These are phyloP conservation scores for Bruguiera gymnorhiza DNA, from an alignment of 345 rosid genomes.

Conservation along the genomic window DNA sequence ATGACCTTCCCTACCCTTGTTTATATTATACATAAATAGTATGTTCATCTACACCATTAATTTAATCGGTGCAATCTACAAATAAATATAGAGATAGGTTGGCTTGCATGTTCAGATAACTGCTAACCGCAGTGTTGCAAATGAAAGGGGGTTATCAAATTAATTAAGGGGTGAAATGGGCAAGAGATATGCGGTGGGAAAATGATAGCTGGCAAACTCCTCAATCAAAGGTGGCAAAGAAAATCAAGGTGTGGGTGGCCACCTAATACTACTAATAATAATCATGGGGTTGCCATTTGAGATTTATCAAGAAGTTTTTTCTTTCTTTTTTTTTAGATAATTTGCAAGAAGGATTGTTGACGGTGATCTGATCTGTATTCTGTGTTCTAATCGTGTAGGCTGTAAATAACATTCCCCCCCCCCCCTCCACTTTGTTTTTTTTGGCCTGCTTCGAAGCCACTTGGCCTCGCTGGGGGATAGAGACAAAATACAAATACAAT, in stretches of 20 bases:
- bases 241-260: conserved; percentile 13
- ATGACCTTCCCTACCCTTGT: background rate
- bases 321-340: no score
- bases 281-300: background rate
- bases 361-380: conserved; percentile 1
- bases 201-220: conserved; percentile 39
- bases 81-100: background rate
- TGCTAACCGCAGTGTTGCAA: background rate
- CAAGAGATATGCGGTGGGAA: conserved; percentile 1
- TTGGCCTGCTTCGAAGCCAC: no score
- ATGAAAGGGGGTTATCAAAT: background rate
- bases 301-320: background rate
- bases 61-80: no score
- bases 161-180: conserved; percentile 15
- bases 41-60: no score
- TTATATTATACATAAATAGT: no score
- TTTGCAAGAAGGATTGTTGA: background rate
- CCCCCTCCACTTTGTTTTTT: no score
- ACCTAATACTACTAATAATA: background rate
- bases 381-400: no score
- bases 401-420: no score
- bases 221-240: conserved; percentile 23
- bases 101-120: background rate
- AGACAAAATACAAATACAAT: no score
- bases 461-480: no score